These are phyloP conservation scores for Stephania japonica DNA, from an alignment of 164 flowering plant species.

Conservation along the genomic window DNA sequence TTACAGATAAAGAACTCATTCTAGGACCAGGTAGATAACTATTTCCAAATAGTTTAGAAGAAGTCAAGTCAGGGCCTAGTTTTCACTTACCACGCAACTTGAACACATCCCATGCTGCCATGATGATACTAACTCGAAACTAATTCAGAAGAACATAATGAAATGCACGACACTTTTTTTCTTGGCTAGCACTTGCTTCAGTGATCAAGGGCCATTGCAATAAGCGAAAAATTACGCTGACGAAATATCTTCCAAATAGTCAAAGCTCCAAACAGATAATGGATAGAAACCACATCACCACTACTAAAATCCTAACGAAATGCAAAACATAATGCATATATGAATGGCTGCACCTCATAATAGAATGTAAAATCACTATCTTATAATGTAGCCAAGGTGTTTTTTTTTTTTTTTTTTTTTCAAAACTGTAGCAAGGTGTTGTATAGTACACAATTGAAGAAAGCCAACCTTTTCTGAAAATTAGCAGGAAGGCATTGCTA, in stretches of 20 bases:
- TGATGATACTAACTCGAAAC: neutral
- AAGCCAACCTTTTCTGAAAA: slow-evolving; percentile 11
- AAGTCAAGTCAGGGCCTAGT: neutral
- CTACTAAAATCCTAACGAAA: neutral
- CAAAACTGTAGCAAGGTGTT: neutral
- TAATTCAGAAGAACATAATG: neutral
- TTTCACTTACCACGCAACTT: neutral
- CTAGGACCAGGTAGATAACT: neutral
- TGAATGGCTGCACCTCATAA: neutral
- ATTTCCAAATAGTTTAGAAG: neutral
- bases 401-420: too few species aligned
- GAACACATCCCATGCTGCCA: neutral
- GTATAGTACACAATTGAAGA: neutral
- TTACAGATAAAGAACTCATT: neutral
- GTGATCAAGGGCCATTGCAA: neutral
- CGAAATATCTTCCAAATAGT: neutral
- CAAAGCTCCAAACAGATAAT: too few species aligned
- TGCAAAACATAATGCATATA: too few species aligned
- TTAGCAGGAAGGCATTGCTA: slow-evolving; percentile 8
- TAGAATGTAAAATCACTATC: neutral
- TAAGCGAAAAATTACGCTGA: neutral
- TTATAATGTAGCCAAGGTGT: neutral
- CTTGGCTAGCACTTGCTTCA: neutral
- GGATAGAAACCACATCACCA: neutral
- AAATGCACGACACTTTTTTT: neutral